Base-by-base conservation (phyloP, 2,329 filamentous ascomycete species). In the Claviceps maximensis region DNA sequence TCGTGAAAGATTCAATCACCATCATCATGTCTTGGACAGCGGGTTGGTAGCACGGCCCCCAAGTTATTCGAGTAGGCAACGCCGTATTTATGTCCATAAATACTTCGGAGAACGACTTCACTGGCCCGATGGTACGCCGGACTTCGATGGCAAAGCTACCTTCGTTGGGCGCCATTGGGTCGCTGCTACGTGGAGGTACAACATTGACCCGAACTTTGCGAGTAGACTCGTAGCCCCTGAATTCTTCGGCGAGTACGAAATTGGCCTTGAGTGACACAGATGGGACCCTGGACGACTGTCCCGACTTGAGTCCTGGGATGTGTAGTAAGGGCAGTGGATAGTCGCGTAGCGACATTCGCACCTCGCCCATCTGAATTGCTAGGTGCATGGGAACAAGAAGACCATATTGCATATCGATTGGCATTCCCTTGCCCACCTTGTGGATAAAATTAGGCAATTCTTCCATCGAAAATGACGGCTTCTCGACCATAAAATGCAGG, bases 1-100 rank as follows among this genome's bases (percentile, higher is more conserved):
- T 98, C 1, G 91, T 96, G 66, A 98, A 97, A 2, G 87, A 91
- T 69, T 98, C 93, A 56, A 98, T 87, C 27, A 90, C 90, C 79
- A 97, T 96, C 93, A 98, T 98, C 86, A 97, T 95, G 64, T 98
- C 94, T 67, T 98, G 93, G 49, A 98, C 91, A 1, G 91, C 91
- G 29, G 94, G 93, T 63, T 98, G 94, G 63, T 97, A 98, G 2
- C 90, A 95, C 47, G 93, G 90, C 8, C 90, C 90, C 94, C 93
- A 98, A 0, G 91, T 96, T 51, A 98, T 91, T 46, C 87, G 83
- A 0, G 93, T 98, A 2, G 94, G 88, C 54, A 91, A 81, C 52
- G 84, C 86, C 2, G 91, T 96, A 67, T 97, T 95, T 67, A 98
- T 90, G 58, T 95, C 87, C 61, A 98, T 77, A 36, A 79, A 81